Evolutionary conservation across 1,139 yeast species (phyloP), one percentile per base, ranked within the genome.

Genomic region (Geotrichum macrosporum): DNA sequence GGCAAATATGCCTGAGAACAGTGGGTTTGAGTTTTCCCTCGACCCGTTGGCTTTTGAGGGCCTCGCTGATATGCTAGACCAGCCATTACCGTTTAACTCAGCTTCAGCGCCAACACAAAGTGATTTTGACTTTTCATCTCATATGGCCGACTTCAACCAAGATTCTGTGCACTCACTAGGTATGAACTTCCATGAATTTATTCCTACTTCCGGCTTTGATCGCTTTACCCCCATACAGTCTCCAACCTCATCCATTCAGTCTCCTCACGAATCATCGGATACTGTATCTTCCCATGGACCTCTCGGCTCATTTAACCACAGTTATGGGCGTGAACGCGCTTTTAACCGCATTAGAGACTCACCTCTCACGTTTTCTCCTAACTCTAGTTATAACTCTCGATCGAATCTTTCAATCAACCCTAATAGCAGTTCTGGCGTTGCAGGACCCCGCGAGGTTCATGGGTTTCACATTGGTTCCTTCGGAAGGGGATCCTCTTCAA

Each of bases 1-100:
- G 8, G 13, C 5, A 9, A 45, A 19, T 8, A 24, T 5, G 15
- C 34, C 45, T 22, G 18, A 27, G 31, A 48, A 40, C 29, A 55
- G 53, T 38, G 62, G 55, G 26, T 61, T 61, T 44, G 58, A 61
- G 48, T 61, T 61, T 51, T 53, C 55, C 15, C 50, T 61, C 26
- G 65, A 61, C 43, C 65, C 65, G 18, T 48, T 61, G 41, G 63
- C 64, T n/a, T 50, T 59, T 24, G 65, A 61, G 45, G 65, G 65
- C 18, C 53, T 61, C 18, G 53, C 57, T 13, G 46, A 46, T 24
- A 37, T 36, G 18, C 15, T 40, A 13, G 41, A 36, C 26, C 47
- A 36, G 24, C 42, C 47, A 5, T 10, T 41, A 29, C 20, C 24
- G 6, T 22, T 39, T 13, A 20, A 15, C 29, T 19, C 39, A 5